Percentiles rank a stretch among this genome's conserved stretches.
Evolutionary conservation across 768 basidiomycete genomes (phyloP).

Genomic region (Psilocybe sp.): DNA sequence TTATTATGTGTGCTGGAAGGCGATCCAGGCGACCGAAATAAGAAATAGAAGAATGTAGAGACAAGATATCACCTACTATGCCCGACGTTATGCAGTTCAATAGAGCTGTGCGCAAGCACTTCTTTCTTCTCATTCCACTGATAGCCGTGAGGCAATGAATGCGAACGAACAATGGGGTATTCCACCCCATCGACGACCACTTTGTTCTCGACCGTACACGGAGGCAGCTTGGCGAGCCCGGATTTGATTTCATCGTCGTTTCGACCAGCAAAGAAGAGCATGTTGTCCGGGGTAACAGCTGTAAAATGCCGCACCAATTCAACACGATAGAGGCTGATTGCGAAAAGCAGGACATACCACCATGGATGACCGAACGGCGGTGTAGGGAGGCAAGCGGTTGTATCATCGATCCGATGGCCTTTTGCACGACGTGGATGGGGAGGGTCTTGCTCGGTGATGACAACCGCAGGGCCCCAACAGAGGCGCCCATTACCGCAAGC

Average conservation of each 20-base stretch:
- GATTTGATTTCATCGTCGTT: background rate
- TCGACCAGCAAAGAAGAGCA: background rate
- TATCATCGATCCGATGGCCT: constrained; percentile 2
- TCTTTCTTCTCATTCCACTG: constrained; percentile 8
- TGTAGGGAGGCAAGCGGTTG: constrained; percentile 1
- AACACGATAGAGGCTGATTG: background rate
- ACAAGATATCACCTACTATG: background rate
- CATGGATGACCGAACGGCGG: background rate
- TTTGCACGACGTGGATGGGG: constrained; percentile 12
- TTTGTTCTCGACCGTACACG: constrained; percentile 5
- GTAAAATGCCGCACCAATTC: background rate
- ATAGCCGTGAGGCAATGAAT: constrained; percentile 4
- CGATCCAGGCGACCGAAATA: background rate
- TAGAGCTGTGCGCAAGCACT: background rate
- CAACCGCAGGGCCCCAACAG: constrained; percentile 5
- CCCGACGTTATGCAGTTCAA: constrained; percentile 6
- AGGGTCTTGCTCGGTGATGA: constrained; percentile 8
- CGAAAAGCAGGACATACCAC: background rate
- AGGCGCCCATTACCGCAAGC: background rate
- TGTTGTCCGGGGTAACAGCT: constrained; percentile 5
- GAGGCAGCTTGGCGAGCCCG: constrained; percentile 2
- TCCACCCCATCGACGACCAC: constrained; percentile 7
- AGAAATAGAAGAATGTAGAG: background rate
- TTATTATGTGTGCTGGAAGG: background rate
- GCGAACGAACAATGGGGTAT: constrained; percentile 13